These are phyloP conservation scores for Arthrobotrys entomopaga DNA, from an alignment of 2,329 filamentous ascomycete genomes.

Conservation along the genomic window DNA sequence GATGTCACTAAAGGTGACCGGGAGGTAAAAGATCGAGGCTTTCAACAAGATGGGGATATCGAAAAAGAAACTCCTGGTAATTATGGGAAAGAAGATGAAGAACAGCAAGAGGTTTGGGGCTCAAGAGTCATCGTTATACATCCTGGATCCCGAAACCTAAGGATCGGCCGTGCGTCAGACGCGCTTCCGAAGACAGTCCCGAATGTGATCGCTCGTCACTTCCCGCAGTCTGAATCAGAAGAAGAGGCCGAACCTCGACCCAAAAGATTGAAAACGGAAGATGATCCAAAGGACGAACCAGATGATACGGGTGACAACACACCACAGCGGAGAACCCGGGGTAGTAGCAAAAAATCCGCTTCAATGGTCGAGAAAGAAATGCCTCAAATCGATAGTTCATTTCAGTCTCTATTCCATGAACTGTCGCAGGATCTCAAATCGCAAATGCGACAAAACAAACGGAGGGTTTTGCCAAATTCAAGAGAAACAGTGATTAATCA, in stretches of 20 bases:
- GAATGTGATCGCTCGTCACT: constrained; percentile 87
- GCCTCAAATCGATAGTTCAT: constrained; percentile 65
- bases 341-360: constrained; percentile 39
- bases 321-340: constrained; percentile 56
- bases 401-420: constrained; percentile 75
- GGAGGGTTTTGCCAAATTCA: constrained; percentile 94
- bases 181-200: constrained; percentile 92
- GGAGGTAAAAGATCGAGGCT: constrained; percentile 59
- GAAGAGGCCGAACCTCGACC: constrained; percentile 82
- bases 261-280: constrained; percentile 71
- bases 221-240: constrained; percentile 82
- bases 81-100: constrained; percentile 66
- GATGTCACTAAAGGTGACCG: constrained; percentile 72
- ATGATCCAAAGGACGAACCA: constrained; percentile 68
- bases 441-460: constrained; percentile 92
- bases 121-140: constrained; percentile 96
- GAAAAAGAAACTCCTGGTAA: constrained; percentile 63
- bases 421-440: constrained; percentile 88
- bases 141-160: constrained; percentile 91
- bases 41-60: constrained; percentile 70
- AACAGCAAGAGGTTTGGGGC: constrained; percentile 63
- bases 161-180: constrained; percentile 95
- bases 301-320: constrained; percentile 60
- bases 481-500: constrained; percentile 95
- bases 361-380: constrained; percentile 60